Evolutionary conservation across 2,329 filamentous ascomycete species (phyloP).

Genomic region (Phialemonium atrogriseum): DNA sequence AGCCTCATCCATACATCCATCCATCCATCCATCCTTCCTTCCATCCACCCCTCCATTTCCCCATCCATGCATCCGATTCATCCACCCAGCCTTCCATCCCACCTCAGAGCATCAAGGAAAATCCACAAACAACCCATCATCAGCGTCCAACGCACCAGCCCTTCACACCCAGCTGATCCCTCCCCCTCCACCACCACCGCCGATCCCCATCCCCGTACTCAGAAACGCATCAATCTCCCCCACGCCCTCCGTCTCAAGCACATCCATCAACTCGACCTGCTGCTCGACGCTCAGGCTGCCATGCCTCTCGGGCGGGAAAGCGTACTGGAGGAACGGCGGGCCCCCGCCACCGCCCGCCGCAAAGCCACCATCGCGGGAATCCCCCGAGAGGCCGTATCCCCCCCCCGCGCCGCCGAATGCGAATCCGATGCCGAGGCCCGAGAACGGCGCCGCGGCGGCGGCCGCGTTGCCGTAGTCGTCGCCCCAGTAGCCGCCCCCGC

Average conservation of each 20-base stretch:
- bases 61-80: too few species aligned
- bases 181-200: constrained; percentile 8
- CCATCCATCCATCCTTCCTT: too few species aligned
- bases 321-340: constrained; percentile 5
- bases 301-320: constrained; percentile 39
- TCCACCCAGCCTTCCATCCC: too few species aligned
- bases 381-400: neutral
- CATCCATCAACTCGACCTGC: constrained; percentile 74
- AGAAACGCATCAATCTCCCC: constrained; percentile 54
- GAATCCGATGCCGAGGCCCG: constrained; percentile 14
- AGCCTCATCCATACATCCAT: too few species aligned
- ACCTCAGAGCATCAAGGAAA: too few species aligned
- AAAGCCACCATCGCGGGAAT: constrained; percentile 5
- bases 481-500: constrained; percentile 27
- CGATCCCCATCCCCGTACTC: constrained; percentile 29
- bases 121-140: too few species aligned
- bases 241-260: constrained; percentile 62
- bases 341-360: constrained; percentile 4
- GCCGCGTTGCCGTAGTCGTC: constrained; percentile 25
- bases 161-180: constrained; percentile 10
- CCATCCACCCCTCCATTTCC: too few species aligned
- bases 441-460: constrained; percentile 12
- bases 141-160: too few species aligned
- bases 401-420: neutral
- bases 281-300: constrained; percentile 72